Percentiles rank a stretch among this genome's conserved stretches.
phyloP scores from a whole-genome alignment of 106 monocot genomes.

The Alisma plantagoaquatica region DNA sequence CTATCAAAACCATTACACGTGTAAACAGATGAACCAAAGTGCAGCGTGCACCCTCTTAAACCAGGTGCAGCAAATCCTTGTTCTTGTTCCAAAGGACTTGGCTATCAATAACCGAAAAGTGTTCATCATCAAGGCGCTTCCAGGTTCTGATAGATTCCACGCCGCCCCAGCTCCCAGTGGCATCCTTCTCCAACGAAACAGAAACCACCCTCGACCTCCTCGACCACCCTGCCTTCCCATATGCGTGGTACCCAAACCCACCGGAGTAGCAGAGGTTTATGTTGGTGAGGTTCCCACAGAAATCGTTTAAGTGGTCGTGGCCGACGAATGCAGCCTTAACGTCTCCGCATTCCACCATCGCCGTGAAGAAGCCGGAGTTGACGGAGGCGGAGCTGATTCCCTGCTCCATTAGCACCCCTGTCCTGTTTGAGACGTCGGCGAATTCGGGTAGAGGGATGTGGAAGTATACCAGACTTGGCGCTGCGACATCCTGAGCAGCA shows the following conservation, averaged over 20 bases:
- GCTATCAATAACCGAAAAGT: constrained; percentile 51
- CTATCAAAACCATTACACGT: too few species aligned
- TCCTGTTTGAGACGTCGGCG: constrained; percentile 39
- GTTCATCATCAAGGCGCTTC: too few species aligned
- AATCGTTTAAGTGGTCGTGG: too few species aligned
- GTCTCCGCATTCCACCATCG: constrained; percentile 63
- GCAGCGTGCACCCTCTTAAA: too few species aligned
- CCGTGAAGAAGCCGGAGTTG: constrained; percentile 74
- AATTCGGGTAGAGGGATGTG: constrained; percentile 82
- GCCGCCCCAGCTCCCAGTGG: constrained; percentile 47
- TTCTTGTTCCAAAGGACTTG: constrained; percentile 58
- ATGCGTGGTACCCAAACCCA: too few species aligned
- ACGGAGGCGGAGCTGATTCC: constrained; percentile 59
- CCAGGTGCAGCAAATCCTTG: too few species aligned
- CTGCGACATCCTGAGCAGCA: constrained; percentile 32
- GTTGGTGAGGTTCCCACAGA: constrained; percentile 52
- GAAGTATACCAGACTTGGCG: constrained; percentile 65
- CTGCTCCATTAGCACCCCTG: constrained; percentile 64
- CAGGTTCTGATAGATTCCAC: constrained; percentile 79
- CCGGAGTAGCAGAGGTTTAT: too few species aligned
- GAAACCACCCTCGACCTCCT: too few species aligned
- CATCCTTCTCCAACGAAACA: constrained; percentile 48
- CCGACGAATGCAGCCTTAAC: constrained; percentile 66
- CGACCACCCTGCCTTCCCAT: constrained; percentile 88
- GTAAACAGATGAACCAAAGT: too few species aligned